Conservation (phyloP, 345 rosid species). For the Arabis hirsuta region DNA sequence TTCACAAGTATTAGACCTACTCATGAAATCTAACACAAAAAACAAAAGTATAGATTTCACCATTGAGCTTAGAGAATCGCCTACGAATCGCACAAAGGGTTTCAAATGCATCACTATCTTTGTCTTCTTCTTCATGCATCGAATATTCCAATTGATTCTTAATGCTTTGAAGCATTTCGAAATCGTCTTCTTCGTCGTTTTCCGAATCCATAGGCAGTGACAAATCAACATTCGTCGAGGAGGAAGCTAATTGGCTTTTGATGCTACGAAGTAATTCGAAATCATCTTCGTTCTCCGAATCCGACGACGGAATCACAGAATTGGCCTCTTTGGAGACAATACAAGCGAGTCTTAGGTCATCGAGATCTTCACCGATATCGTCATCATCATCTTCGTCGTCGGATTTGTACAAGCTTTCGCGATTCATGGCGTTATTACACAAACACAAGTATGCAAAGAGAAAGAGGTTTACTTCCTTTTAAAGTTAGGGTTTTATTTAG, state of each 20-base stretch:
- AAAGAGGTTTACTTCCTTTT: no score
- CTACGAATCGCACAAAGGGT: slow-evolving; percentile 60
- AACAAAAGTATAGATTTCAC: background rate
- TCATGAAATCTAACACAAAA: background rate
- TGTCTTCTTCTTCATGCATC: slow-evolving; percentile 41
- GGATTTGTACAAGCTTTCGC: slow-evolving; percentile 31
- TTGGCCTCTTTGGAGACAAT: slow-evolving; percentile 49
- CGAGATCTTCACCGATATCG: slow-evolving; percentile 67
- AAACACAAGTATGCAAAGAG: no score
- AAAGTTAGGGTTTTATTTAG: no score
- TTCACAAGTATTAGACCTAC: slow-evolving; percentile 44
- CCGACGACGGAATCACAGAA: slow-evolving; percentile 27
- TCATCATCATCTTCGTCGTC: slow-evolving; percentile 47
- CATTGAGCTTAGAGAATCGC: slow-evolving; percentile 59
- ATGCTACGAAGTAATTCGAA: slow-evolving; percentile 55
- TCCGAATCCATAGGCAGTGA: slow-evolving; percentile 45
- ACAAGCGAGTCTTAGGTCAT: slow-evolving; percentile 75
- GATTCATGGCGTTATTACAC: slow-evolving; percentile 37
- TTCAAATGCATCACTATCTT: slow-evolving; percentile 58
- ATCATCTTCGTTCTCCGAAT: slow-evolving; percentile 62
- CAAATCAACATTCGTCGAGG: slow-evolving; percentile 26
- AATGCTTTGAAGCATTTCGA: slow-evolving; percentile 55
- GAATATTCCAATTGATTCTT: slow-evolving; percentile 50
- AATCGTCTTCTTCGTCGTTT: slow-evolving; percentile 58
- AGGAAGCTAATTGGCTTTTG: slow-evolving; percentile 49